Percentiles rank a stretch among this genome's conserved stretches.
These are phyloP conservation scores for Populus deltoides DNA, from an alignment of 345 rosid species.

Conservation along the genomic window DNA sequence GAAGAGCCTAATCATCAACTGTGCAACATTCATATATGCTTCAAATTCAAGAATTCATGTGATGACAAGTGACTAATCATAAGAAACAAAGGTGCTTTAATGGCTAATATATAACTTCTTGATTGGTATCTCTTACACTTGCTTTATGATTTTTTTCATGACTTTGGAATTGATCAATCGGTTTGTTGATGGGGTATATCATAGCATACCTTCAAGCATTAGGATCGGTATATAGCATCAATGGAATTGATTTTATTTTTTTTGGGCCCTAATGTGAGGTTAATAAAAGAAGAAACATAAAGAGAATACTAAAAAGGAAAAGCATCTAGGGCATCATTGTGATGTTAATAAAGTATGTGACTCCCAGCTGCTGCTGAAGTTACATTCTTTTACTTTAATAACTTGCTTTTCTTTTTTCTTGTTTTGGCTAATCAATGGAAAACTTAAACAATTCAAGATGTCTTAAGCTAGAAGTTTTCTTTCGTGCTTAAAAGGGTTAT, in stretches of 20 bases:
- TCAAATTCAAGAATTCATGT: conserved; percentile 32
- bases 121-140: conserved; percentile 20
- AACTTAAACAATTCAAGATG: conserved; percentile 1
- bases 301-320: conserved; percentile 39
- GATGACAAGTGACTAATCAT: conserved; percentile 42
- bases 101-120: neutral
- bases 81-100: conserved; percentile 16
- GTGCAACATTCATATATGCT: conserved; percentile 27
- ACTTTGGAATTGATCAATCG: conserved; percentile 26
- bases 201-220: conserved; percentile 30
- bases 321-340: conserved; percentile 39
- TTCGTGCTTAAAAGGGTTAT: conserved; percentile 15
- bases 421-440: conserved; percentile 43
- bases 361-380: conserved; percentile 6
- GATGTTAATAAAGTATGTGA: conserved; percentile 25
- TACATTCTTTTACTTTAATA: conserved; percentile 12
- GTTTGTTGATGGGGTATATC: conserved; percentile 27
- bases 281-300: conserved; percentile 13
- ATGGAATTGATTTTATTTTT: conserved; percentile 24
- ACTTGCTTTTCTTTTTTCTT: conserved; percentile 24
- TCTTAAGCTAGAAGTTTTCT: conserved; percentile 37
- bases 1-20: conserved; percentile 15
- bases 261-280: neutral
- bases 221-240: conserved; percentile 12
- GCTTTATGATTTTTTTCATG: conserved; percentile 21